Evolutionary conservation across 768 basidiomycete genomes (phyloP).

Genomic region (Termitomyces eurrhizus): DNA sequence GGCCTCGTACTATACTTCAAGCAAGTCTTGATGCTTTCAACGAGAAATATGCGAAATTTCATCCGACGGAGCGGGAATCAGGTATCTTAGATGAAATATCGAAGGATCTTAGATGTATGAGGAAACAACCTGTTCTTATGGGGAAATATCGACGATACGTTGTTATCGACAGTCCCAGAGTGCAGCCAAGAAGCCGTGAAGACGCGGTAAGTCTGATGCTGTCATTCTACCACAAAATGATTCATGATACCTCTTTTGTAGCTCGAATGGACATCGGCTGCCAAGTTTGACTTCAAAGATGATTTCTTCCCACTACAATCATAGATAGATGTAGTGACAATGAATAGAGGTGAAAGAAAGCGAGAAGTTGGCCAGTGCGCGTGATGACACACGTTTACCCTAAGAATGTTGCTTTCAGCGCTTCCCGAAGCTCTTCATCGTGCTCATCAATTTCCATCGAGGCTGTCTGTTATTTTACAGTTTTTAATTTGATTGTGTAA

Average conservation of each 20-base stretch:
- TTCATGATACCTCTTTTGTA: constrained; percentile 21
- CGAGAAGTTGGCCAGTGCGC: neutral
- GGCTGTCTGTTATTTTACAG: constrained; percentile 4
- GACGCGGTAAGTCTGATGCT: constrained; percentile 44
- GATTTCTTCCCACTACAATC: constrained; percentile 37
- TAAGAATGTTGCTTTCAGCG: constrained; percentile 16
- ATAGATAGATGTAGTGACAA: neutral
- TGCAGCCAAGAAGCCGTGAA: constrained; percentile 21
- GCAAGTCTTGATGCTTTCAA: constrained; percentile 39
- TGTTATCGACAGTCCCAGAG: constrained; percentile 41
- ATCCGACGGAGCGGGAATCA: constrained; percentile 27
- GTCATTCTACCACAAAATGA: neutral
- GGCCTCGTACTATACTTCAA: constrained; percentile 40
- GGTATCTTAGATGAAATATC: constrained; percentile 44
- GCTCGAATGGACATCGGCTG: constrained; percentile 52
- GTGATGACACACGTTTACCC: neutral
- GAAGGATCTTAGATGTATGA: constrained; percentile 48
- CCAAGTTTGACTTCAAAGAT: constrained; percentile 56
- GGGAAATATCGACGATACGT: constrained; percentile 62
- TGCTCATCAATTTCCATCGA: constrained; percentile 18
- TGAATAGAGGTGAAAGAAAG: neutral
- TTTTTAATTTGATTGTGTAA: neutral
- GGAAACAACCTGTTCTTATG: constrained; percentile 62
- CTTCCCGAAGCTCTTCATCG: constrained; percentile 17
- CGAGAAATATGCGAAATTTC: constrained; percentile 30